A percentile compares a stretch with the other conserved stretches of the same genome.
phyloP scores from a whole-genome alignment of 169 alveolate species.

The Miamiensis avidus region DNA sequence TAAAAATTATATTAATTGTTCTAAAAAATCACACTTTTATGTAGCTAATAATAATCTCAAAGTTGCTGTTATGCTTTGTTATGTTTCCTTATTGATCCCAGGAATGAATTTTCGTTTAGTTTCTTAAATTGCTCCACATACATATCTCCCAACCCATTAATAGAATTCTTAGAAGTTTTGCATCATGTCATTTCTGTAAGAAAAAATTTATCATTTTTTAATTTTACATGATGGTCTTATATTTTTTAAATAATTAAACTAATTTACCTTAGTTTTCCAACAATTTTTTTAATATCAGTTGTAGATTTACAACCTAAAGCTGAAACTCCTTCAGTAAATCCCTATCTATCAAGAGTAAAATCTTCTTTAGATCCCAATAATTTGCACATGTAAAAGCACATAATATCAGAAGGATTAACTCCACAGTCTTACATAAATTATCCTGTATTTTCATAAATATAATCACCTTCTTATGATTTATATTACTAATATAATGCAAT shows the following conservation, averaged over 20 bases:
- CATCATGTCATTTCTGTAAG: background rate
- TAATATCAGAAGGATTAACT: background rate
- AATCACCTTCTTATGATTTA: background rate
- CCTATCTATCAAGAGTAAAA: background rate
- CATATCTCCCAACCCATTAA: background rate
- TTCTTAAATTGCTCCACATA: background rate
- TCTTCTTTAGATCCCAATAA: background rate
- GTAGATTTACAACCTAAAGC: background rate
- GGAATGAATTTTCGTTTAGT: background rate
- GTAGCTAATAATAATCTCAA: background rate
- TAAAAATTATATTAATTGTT: too few relatives aligned
- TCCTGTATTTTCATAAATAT: background rate
- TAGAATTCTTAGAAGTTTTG: background rate
- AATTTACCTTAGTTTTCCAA: background rate
- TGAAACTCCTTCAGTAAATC: background rate
- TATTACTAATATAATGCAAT: too few relatives aligned
- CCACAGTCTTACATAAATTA: background rate
- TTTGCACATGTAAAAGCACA: background rate
- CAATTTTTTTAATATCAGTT: background rate
- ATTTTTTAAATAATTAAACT: too few relatives aligned
- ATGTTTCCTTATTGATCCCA: background rate
- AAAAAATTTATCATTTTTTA: too few relatives aligned
- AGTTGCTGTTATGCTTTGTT: background rate
- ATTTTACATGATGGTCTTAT: too few relatives aligned
- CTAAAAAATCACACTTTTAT: background rate